Percentiles rank a stretch among this genome's conserved stretches.
These are phyloP conservation scores for Xylariales sp. DNA, from an alignment of 2,329 filamentous ascomycete species.

Conservation along the genomic window DNA sequence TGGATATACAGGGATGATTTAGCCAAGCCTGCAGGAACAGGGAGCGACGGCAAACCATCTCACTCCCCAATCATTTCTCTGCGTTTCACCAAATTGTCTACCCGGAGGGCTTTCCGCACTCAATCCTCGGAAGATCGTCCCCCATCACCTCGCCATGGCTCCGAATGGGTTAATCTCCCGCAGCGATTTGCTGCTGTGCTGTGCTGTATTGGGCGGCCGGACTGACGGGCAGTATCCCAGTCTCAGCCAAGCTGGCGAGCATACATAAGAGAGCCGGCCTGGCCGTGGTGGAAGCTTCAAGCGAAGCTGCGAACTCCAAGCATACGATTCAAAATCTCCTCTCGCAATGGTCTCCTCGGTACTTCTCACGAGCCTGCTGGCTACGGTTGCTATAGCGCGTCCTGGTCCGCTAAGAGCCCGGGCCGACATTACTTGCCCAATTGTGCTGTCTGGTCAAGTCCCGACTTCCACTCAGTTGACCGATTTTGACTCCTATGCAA, in stretches of 20 bases:
- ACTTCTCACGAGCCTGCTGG: neutral
- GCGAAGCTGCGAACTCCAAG: neutral
- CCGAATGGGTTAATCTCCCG: neutral
- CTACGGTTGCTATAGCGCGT: constrained; percentile 1
- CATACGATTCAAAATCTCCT: neutral
- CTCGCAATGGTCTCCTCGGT: constrained; percentile 1
- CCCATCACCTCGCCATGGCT: neutral
- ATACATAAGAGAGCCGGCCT: neutral
- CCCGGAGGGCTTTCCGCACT: no score
- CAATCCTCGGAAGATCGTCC: constrained; percentile 6
- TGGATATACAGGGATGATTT: no score
- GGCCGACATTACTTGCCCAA: constrained; percentile 22
- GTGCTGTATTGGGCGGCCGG: no score
- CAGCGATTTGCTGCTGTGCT: neutral
- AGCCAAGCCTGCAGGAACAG: no score
- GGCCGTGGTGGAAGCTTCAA: neutral
- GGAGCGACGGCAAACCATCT: no score
- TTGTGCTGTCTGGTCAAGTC: constrained; percentile 23
- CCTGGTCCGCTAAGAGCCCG: neutral
- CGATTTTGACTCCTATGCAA: constrained; percentile 27
- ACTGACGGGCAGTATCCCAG: no score
- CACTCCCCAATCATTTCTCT: no score
- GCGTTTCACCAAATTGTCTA: no score
- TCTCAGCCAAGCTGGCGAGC: no score
- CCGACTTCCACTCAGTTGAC: constrained; percentile 17